Percentiles rank a stretch among this genome's conserved stretches.
Conservation (phyloP, 2,329 filamentous ascomycete genomes). For the Aspergillus pseudonomiae region DNA sequence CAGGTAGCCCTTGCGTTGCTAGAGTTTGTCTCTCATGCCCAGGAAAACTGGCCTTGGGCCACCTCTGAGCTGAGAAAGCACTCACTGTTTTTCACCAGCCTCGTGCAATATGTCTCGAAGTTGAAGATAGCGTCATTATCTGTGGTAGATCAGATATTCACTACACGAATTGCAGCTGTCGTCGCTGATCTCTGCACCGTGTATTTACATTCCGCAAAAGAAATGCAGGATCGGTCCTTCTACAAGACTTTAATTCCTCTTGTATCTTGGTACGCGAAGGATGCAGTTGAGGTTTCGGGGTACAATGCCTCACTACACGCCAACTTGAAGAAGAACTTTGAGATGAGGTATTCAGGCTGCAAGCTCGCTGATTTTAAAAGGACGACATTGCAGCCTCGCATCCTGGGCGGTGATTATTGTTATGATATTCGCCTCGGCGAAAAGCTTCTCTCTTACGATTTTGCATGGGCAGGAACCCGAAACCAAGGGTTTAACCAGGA, state of each 20-base stretch:
- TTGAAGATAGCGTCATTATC: slow-evolving; percentile 57
- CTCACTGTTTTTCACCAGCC: slow-evolving; percentile 69
- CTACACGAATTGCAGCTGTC: slow-evolving; percentile 75
- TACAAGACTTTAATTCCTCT: slow-evolving; percentile 73
- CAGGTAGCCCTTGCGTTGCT: slow-evolving; percentile 73
- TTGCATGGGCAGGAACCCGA: slow-evolving; percentile 70
- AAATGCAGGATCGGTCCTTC: slow-evolving; percentile 69
- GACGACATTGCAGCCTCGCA: slow-evolving; percentile 65
- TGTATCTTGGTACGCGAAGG: slow-evolving; percentile 76
- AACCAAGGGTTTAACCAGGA: slow-evolving; percentile 79
- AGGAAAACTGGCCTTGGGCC: slow-evolving; percentile 96
- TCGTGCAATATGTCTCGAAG: slow-evolving; percentile 70
- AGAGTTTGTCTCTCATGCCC: slow-evolving; percentile 82
- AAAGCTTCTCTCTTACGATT: slow-evolving; percentile 74
- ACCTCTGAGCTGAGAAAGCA: slow-evolving; percentile 79
- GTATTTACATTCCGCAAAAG: slow-evolving; percentile 83
- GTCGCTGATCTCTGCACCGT: slow-evolving; percentile 88
- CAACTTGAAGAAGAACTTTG: slow-evolving; percentile 84
- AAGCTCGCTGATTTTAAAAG: slow-evolving; percentile 79
- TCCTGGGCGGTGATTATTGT: slow-evolving; percentile 77
- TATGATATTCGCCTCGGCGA: slow-evolving; percentile 79
- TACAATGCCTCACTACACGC: slow-evolving; percentile 88
- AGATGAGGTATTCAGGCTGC: slow-evolving; percentile 73
- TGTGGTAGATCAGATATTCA: slow-evolving; percentile 53
- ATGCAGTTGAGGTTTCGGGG: slow-evolving; percentile 74